Conservation (phyloP, 2,329 filamentous ascomycete genomes). For the Helotiales sp. region DNA sequence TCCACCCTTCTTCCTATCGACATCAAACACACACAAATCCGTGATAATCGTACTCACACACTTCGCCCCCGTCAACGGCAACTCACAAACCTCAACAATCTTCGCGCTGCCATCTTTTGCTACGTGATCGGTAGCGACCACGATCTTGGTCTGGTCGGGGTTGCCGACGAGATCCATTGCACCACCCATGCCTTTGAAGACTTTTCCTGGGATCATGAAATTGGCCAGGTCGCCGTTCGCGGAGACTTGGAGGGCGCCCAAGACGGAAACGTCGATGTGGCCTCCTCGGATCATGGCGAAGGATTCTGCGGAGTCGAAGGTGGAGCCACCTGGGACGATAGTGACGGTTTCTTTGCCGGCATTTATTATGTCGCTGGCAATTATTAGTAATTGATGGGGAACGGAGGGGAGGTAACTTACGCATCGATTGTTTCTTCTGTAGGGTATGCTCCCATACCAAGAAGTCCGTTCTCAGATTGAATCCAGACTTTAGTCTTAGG, state of each 20-base stretch:
- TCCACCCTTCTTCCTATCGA: conserved; percentile 60
- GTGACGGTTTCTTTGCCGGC: conserved; percentile 88
- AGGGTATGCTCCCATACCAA: conserved; percentile 79
- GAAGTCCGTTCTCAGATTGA: conserved; percentile 82
- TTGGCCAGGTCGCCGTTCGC: conserved; percentile 80
- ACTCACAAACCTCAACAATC: conserved; percentile 61
- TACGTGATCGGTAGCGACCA: conserved; percentile 69
- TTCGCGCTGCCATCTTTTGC: conserved; percentile 69
- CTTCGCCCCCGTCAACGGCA: conserved; percentile 65
- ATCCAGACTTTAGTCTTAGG: conserved; percentile 73
- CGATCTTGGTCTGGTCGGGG: conserved; percentile 70
- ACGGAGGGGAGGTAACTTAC: conserved; percentile 30
- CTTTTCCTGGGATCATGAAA: conserved; percentile 88
- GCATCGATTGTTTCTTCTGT: conserved; percentile 70
- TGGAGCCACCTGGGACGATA: conserved; percentile 71
- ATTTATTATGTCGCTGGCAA: conserved; percentile 69
- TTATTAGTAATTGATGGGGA: background rate
- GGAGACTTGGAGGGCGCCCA: conserved; percentile 71
- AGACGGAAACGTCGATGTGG: conserved; percentile 79
- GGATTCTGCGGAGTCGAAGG: conserved; percentile 78
- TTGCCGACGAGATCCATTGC: conserved; percentile 75
- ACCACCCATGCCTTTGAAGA: conserved; percentile 85
- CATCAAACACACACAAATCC: conserved; percentile 72
- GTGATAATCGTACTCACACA: conserved; percentile 74
- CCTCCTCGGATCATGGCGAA: conserved; percentile 88